These are phyloP conservation scores for Gracilaria vermiculophylla DNA, from an alignment of 23 red algal genomes.

Conservation along the genomic window DNA sequence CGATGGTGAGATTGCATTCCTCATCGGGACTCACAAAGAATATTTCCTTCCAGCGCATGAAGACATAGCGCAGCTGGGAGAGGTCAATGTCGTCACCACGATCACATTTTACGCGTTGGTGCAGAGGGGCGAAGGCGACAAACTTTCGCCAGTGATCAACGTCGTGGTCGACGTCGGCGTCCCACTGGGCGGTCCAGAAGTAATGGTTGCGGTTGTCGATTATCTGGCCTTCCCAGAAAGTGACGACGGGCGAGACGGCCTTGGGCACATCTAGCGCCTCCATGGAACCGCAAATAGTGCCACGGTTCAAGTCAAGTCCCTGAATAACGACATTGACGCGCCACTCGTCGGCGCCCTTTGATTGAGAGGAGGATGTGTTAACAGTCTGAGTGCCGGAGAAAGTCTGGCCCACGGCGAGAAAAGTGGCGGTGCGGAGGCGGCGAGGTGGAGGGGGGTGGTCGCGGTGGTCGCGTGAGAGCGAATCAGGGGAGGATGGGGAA, in stretches of 20 bases:
- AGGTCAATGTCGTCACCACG: conserved; percentile 54
- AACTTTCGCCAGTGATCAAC: conserved; percentile 74
- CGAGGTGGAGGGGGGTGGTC: conserved; percentile 15
- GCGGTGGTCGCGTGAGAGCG: not conserved
- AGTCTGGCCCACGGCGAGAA: conserved; percentile 32
- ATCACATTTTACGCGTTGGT: conserved; percentile 31
- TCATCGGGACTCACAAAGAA: conserved; percentile 72
- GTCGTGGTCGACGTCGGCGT: conserved; percentile 53
- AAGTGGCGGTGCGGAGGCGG: conserved; percentile 10
- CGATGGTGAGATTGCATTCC: conserved; percentile 79
- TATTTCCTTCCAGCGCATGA: conserved; percentile 85
- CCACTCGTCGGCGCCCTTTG: conserved; percentile 60
- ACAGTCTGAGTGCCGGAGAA: conserved; percentile 65
- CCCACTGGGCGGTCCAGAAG: conserved; percentile 71
- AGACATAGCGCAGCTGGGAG: conserved; percentile 48
- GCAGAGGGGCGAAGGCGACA: conserved; percentile 44
- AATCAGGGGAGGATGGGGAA: conserved; percentile 9
- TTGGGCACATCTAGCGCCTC: conserved; percentile 74
- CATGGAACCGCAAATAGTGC: conserved; percentile 74
- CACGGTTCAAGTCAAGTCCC: conserved; percentile 31
- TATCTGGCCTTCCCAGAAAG: conserved; percentile 84
- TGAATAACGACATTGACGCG: conserved; percentile 76
- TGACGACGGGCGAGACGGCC: conserved; percentile 67
- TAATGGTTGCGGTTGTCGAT: conserved; percentile 74
- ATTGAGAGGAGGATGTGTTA: conserved; percentile 10